Percentiles rank a stretch among this genome's conserved stretches.
Conservation (phyloP, 2,329 filamentous ascomycete genomes). For the Fusarium sororula region DNA sequence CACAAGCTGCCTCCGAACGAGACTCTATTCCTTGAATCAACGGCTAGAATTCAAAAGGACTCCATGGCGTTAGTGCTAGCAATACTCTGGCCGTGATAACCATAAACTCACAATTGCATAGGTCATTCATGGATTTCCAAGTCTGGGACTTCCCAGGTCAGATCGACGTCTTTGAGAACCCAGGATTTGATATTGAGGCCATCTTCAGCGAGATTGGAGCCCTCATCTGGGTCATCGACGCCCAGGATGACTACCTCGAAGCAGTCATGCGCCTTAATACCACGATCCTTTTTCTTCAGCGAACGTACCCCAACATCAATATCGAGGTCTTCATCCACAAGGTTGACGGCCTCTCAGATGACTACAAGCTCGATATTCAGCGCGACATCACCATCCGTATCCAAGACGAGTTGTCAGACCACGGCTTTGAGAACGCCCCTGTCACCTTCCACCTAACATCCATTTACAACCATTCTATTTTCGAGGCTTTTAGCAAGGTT, state of each 20-base stretch:
- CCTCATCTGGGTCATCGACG: slow-evolving; percentile 98
- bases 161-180: slow-evolving; percentile 86
- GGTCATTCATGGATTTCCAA: slow-evolving; percentile 99
- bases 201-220: slow-evolving; percentile 96
- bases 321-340: slow-evolving; percentile 99
- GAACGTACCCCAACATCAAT: slow-evolving; percentile 91
- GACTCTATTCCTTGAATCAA: slow-evolving; percentile 95
- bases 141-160: slow-evolving; percentile 98
- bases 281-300: slow-evolving; percentile 89
- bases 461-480: slow-evolving; percentile 98
- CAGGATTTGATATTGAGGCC: slow-evolving; percentile 88
- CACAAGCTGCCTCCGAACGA: slow-evolving; percentile 97
- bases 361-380: slow-evolving; percentile 95
- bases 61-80: slow-evolving; percentile 80
- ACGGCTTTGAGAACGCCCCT: slow-evolving; percentile 91
- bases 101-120: slow-evolving; percentile 48
- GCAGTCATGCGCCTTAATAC: slow-evolving; percentile 86
- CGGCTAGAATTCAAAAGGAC: slow-evolving; percentile 92
- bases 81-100: neutral
- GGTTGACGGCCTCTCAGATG: slow-evolving; percentile 95
- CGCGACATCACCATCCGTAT: slow-evolving; percentile 96
- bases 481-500: slow-evolving; percentile 97
- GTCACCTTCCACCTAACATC: slow-evolving; percentile 96
- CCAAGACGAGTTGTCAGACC: slow-evolving; percentile 93
- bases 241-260: slow-evolving; percentile 96